phyloP scores from a whole-genome alignment of 345 rosid genomes.

The Salix purpurea region DNA sequence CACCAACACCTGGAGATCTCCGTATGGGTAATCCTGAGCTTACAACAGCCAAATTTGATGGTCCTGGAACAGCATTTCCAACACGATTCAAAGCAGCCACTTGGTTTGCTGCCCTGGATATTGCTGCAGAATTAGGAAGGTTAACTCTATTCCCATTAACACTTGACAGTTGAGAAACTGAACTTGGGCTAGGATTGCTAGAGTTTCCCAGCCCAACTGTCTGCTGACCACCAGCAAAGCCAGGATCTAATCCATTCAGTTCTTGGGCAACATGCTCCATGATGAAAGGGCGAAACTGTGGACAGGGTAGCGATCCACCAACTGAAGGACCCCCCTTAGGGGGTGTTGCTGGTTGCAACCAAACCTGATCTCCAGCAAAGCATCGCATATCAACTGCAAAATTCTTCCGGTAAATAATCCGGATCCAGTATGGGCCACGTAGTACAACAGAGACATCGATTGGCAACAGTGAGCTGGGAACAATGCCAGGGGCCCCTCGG shows the following conservation, averaged over 20 bases:
- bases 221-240: constrained; percentile 63
- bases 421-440: constrained; percentile 98
- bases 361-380: constrained; percentile 98
- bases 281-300: constrained; percentile 97
- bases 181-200: constrained; percentile 36
- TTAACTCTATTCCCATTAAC: constrained; percentile 70
- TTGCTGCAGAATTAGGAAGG: constrained; percentile 52
- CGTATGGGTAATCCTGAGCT: constrained; percentile 73
- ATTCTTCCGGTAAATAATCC: constrained; percentile 86
- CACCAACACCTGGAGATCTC: constrained; percentile 68
- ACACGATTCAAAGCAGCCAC: constrained; percentile 67
- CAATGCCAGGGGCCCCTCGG: constrained; percentile 95
- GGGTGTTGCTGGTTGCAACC: constrained; percentile 99
- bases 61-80: constrained; percentile 56
- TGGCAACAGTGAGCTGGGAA: constrained; percentile 93
- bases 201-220: constrained; percentile 50
- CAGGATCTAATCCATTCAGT: constrained; percentile 81
- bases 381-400: constrained; percentile 99
- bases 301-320: constrained; percentile 98
- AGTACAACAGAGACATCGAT: constrained; percentile 98
- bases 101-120: constrained; percentile 57
- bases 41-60: constrained; percentile 54
- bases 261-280: constrained; percentile 99
- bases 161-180: constrained; percentile 45
- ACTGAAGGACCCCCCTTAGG: constrained; percentile 83